Evolutionary conservation across 352 stramenopile species (phyloP).

Genomic region (Globisporangium solare): DNA sequence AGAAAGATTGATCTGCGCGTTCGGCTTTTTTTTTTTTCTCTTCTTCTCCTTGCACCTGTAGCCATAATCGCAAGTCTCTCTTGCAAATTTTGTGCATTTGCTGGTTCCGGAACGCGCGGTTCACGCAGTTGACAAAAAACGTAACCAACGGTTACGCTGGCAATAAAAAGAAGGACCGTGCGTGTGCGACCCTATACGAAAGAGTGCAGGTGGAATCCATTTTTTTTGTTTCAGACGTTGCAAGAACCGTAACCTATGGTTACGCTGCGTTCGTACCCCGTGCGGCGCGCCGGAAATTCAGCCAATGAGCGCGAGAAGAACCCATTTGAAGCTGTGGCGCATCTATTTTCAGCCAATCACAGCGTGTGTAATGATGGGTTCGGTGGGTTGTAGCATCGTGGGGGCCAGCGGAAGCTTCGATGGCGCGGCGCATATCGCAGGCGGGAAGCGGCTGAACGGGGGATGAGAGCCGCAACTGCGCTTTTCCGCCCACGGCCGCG

Average conservation of each 20-base stretch:
- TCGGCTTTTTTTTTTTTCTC: too few relatives aligned
- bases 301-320: background rate
- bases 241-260: background rate
- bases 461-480: background rate
- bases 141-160: too few relatives aligned
- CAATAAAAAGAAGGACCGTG: too few relatives aligned
- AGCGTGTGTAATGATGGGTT: slow-evolving; percentile 9
- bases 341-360: slow-evolving; percentile 10
- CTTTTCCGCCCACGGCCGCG: background rate
- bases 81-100: too few relatives aligned
- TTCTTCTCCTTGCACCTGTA: too few relatives aligned
- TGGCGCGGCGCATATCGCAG: background rate
- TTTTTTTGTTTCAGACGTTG: background rate
- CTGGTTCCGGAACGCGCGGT: too few relatives aligned
- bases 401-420: slow-evolving; percentile 4
- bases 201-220: too few relatives aligned
- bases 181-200: too few relatives aligned
- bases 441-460: background rate
- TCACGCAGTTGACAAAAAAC: too few relatives aligned
- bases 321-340: background rate
- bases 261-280: background rate
- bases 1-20: background rate
- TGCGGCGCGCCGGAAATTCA: background rate
- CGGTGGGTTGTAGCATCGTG: slow-evolving; percentile 1
- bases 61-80: too few relatives aligned